A percentile compares a stretch with the other conserved stretches of the same genome.
Conservation (phyloP, 2,329 filamentous ascomycete species). For the Cylindrodendrum hubeiense region DNA sequence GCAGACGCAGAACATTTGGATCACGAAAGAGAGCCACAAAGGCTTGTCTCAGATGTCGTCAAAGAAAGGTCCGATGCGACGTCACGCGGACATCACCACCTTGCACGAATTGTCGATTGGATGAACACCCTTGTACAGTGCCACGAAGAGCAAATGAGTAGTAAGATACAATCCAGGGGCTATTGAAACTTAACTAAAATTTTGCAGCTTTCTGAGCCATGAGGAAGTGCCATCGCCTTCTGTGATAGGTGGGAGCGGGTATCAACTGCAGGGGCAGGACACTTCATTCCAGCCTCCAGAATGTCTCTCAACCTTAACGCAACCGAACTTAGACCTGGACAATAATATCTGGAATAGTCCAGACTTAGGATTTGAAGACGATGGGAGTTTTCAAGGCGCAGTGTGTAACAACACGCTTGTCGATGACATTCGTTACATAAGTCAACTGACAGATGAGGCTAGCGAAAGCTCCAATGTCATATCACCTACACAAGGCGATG, state of each 20-base stretch:
- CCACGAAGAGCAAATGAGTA: background rate
- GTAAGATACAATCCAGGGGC: too few relatives aligned
- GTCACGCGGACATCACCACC: slow-evolving; percentile 35
- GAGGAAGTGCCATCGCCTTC: background rate
- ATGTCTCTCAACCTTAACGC: background rate
- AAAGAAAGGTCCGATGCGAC: slow-evolving; percentile 38
- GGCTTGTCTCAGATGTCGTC: slow-evolving; percentile 38
- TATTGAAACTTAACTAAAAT: background rate
- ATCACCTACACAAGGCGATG: background rate
- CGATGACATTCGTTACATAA: too few relatives aligned
- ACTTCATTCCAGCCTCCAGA: background rate
- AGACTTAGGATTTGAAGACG: background rate
- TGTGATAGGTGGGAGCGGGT: background rate
- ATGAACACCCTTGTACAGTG: slow-evolving; percentile 32
- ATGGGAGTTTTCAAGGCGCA: background rate
- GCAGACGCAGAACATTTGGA: slow-evolving; percentile 25
- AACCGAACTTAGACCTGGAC: background rate
- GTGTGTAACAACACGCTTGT: background rate
- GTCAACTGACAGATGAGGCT: background rate
- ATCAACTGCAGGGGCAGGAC: background rate
- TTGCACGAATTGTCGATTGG: slow-evolving; percentile 39
- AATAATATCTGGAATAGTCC: background rate
- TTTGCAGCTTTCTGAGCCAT: background rate
- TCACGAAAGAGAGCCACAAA: slow-evolving; percentile 37
- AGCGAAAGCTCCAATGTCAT: background rate